Conservation (phyloP, 192 early-diverging fungal genomes). For the Coemansia sp. region DNA sequence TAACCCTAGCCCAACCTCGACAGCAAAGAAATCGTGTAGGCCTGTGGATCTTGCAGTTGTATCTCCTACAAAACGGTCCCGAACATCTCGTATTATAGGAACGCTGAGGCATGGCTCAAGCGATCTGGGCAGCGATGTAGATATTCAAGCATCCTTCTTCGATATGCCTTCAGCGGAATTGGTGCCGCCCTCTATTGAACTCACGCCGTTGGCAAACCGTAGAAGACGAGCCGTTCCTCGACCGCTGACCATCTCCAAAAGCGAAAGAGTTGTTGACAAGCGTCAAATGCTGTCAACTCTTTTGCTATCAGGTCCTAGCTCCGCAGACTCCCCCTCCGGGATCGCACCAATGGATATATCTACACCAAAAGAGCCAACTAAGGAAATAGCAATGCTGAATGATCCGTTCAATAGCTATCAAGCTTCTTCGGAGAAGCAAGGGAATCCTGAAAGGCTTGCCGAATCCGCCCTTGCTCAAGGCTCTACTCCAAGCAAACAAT, state of each 20-base stretch:
- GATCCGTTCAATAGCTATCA: background rate
- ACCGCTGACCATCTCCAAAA: slow-evolving; percentile 27
- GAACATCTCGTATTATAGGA: background rate
- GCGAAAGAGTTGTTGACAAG: slow-evolving; percentile 38
- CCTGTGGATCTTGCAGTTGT: background rate
- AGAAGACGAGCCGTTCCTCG: slow-evolving; percentile 21
- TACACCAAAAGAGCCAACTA: background rate
- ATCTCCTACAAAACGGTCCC: background rate
- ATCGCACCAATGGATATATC: slow-evolving; percentile 9
- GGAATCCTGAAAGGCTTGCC: background rate
- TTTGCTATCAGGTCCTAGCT: slow-evolving; percentile 2
- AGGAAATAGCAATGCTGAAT: background rate
- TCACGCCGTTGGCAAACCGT: slow-evolving; percentile 33
- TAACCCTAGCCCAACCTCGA: background rate
- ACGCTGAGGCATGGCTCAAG: slow-evolving; percentile 9
- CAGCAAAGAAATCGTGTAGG: background rate
- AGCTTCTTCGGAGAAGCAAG: background rate
- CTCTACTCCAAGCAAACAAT: background rate
- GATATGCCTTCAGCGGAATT: slow-evolving; percentile 2
- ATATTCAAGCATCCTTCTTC: background rate
- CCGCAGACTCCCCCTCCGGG: background rate
- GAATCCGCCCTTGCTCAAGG: background rate
- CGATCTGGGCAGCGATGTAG: slow-evolving; percentile 20
- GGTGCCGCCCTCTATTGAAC: slow-evolving; percentile 11
- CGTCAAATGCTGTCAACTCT: slow-evolving; percentile 40